phyloP scores from a whole-genome alignment of 805 yeast species.

The Tetrapisispora namnaoensis region DNA sequence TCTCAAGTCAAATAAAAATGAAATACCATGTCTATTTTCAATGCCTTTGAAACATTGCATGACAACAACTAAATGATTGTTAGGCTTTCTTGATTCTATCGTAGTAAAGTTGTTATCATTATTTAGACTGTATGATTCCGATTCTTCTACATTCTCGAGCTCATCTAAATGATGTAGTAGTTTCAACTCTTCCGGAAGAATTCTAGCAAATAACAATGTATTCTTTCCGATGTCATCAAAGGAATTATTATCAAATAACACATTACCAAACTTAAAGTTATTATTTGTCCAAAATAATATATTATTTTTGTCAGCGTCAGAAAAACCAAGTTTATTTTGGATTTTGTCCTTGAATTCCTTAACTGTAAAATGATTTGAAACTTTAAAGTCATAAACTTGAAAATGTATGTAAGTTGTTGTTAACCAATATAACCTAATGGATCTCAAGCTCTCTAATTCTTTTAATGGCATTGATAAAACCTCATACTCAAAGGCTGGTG shows the following conservation, averaged over 20 bases:
- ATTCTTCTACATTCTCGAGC: conserved; percentile 5
- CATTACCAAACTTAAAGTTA: conserved; percentile 30
- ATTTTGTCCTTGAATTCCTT: conserved; percentile 46
- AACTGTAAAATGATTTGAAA: conserved; percentile 54
- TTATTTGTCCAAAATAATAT: conserved; percentile 48
- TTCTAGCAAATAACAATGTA: conserved; percentile 37
- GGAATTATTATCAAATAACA: conserved; percentile 28
- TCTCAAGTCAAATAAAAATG: conserved; percentile 65
- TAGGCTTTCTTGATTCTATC: conserved; percentile 1
- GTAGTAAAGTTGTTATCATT: conserved; percentile 13
- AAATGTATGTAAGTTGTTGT: conserved; percentile 61
- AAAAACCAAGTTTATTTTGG: conserved; percentile 43
- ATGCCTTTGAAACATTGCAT: conserved; percentile 70
- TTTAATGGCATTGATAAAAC: conserved; percentile 60
- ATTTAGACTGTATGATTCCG: not conserved
- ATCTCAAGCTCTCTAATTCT: conserved; percentile 68
- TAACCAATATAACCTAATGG: conserved; percentile 61
- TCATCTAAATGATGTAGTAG: conserved; percentile 17
- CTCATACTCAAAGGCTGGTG: conserved; percentile 62
- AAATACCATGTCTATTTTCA: conserved; percentile 64
- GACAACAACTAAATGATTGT: conserved; percentile 45
- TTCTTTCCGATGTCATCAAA: conserved; percentile 33
- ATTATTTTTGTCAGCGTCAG: conserved; percentile 37
- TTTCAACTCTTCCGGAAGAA: conserved; percentile 34
- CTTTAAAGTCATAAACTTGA: conserved; percentile 56